These are phyloP conservation scores for Tricholoma matsutake DNA, from an alignment of 768 basidiomycete species.

Conservation along the genomic window DNA sequence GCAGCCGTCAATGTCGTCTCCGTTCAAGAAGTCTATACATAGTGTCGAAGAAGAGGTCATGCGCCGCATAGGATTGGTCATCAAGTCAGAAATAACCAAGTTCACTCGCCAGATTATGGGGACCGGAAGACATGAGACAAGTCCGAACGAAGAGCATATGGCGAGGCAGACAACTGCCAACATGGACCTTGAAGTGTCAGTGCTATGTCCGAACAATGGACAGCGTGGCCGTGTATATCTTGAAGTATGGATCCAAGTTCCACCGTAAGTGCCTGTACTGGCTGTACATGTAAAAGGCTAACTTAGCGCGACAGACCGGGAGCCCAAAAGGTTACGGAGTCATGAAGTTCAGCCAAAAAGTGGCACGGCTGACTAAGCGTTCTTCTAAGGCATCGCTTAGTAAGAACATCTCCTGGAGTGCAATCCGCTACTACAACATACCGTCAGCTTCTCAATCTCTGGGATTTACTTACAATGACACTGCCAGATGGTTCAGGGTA, in stretches of 20 bases:
- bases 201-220: background rate
- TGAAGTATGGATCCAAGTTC: background rate
- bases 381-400: background rate
- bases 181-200: background rate
- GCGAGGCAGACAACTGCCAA: background rate
- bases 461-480: background rate
- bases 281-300: background rate
- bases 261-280: background rate
- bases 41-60: background rate
- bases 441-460: background rate
- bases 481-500: conserved; percentile 34
- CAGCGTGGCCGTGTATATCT: background rate
- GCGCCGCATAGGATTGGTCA: background rate
- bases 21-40: background rate
- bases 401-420: background rate
- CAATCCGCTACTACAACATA: background rate
- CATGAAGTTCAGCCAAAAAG: background rate
- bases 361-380: background rate
- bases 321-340: too few relatives aligned
- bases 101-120: background rate
- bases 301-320: background rate
- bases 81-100: background rate
- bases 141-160: background rate
- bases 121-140: background rate
- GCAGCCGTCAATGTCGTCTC: background rate